A percentile compares a stretch with the other conserved stretches of the same genome.
Evolutionary conservation across 73 alveolate genomes (phyloP).

Genomic region (Tetrahymena borealis): DNA sequence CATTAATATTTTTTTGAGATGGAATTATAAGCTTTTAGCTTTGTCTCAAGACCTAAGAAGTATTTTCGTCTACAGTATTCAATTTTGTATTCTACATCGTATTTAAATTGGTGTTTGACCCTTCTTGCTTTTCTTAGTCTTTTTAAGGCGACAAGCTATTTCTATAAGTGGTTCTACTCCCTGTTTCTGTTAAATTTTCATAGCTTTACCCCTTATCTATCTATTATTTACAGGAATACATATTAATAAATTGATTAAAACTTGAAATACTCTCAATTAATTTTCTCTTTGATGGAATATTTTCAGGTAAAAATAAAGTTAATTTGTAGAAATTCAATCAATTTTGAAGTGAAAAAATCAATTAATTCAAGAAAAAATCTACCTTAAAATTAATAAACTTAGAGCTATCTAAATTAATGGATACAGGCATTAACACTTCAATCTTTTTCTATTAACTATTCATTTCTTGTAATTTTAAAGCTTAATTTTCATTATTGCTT

Average conservation of each 20-base stretch:
- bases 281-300: background rate
- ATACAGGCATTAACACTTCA: background rate
- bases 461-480: too few relatives aligned
- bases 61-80: background rate
- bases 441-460: background rate
- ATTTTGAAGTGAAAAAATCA: background rate
- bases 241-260: too few relatives aligned
- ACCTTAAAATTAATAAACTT: background rate
- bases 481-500: background rate
- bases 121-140: background rate
- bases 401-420: background rate
- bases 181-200: background rate
- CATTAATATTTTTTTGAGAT: too few relatives aligned
- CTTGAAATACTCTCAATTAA: too few relatives aligned
- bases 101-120: background rate
- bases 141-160: background rate
- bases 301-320: background rate
- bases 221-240: too few relatives aligned
- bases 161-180: background rate
- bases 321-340: background rate
- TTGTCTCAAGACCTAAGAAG: too few relatives aligned
- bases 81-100: background rate
- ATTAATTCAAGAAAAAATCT: background rate
- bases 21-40: too few relatives aligned
- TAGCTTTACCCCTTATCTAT: background rate